A percentile compares a stretch with the other conserved stretches of the same genome.
Conservation (phyloP, 441 rosid genomes). For the Syzygium malaccense region DNA sequence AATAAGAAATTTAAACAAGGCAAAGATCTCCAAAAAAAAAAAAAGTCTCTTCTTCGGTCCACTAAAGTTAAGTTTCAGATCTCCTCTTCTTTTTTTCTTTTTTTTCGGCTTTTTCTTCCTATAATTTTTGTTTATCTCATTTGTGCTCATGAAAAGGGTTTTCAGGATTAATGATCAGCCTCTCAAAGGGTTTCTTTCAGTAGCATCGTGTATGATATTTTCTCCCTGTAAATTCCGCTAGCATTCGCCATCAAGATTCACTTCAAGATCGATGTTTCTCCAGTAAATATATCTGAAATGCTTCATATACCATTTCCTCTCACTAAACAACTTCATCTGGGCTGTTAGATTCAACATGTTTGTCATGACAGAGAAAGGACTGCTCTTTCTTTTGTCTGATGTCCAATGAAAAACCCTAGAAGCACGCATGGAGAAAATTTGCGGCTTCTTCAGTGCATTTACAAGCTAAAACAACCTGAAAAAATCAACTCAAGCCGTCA, state of each 20-base stretch:
- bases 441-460: neutral
- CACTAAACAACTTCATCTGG: neutral
- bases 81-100: neutral
- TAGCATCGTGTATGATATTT: neutral
- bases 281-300: neutral
- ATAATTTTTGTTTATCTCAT: neutral
- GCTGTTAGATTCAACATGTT: neutral
- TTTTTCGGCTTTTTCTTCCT: neutral
- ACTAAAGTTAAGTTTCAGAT: neutral
- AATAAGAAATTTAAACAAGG: neutral
- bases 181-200: neutral
- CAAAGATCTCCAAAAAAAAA: neutral
- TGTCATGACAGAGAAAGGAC: slow-evolving; percentile 12
- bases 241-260: neutral
- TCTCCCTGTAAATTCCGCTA: neutral
- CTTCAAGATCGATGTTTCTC: neutral
- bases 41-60: neutral
- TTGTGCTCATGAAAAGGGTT: neutral
- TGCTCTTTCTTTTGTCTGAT: neutral
- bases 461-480: neutral
- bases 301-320: neutral
- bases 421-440: neutral
- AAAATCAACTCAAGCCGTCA: neutral
- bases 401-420: neutral
- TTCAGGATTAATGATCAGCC: neutral